A percentile compares a stretch with the other conserved stretches of the same genome.
Conservation (phyloP, 805 yeast genomes). For the Tetrapisispora iriomotensis region DNA sequence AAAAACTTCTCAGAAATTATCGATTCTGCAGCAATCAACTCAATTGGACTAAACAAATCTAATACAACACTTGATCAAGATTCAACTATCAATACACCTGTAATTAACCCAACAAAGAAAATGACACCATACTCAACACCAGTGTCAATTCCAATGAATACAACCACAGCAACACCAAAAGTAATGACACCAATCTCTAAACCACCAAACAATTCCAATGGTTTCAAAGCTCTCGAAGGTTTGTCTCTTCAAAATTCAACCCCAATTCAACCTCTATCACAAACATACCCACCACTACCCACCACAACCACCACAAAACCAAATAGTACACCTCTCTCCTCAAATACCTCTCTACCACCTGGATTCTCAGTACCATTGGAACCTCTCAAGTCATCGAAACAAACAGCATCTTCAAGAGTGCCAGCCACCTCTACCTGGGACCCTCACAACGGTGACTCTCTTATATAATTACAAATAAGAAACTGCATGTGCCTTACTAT, state of each 20-base stretch:
- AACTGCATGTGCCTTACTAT: too few relatives aligned
- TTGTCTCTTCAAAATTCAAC: too few relatives aligned
- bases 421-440: neutral
- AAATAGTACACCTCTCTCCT: neutral
- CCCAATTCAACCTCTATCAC: too few relatives aligned
- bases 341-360: conserved; percentile 28
- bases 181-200: neutral
- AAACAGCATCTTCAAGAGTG: neutral
- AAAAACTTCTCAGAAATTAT: conserved; percentile 22
- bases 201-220: neutral
- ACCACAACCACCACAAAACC: neutral
- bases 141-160: neutral
- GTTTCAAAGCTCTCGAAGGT: too few relatives aligned
- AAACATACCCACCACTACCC: neutral
- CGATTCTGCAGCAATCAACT: conserved; percentile 11
- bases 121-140: conserved; percentile 4
- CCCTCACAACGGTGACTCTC: conserved; percentile 2
- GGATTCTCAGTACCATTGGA: conserved; percentile 34
- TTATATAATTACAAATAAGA: conserved; percentile 4
- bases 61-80: neutral
- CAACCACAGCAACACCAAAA: conserved; percentile 3
- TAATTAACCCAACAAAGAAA: conserved; percentile 20
- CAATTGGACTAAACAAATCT: conserved; percentile 2
- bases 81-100: conserved; percentile 15
- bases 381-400: conserved; percentile 10